These are phyloP conservation scores for Trichoderma koningii DNA, from an alignment of 2,329 filamentous ascomycete species.

Conservation along the genomic window DNA sequence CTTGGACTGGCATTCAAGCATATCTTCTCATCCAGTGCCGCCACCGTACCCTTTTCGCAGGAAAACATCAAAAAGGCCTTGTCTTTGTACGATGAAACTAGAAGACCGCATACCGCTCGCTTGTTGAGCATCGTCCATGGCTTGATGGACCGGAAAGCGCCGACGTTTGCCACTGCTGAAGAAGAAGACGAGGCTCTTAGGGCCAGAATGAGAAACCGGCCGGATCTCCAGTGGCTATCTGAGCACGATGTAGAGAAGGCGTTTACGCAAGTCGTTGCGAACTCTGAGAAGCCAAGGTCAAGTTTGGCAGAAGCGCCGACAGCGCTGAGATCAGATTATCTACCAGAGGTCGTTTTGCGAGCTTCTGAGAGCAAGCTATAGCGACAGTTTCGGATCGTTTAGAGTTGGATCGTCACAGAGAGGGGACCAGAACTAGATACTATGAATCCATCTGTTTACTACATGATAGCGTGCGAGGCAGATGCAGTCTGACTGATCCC, in stretches of 20 bases:
- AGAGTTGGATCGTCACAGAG: too few species aligned
- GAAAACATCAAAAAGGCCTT: constrained; percentile 11
- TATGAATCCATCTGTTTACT: too few species aligned
- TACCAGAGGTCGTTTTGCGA: background rate
- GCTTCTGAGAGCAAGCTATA: constrained; percentile 6
- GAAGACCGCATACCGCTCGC: constrained; percentile 27
- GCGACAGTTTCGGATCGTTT: background rate
- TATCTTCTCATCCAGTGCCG: background rate
- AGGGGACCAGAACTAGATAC: too few species aligned
- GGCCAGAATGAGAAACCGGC: constrained; percentile 23
- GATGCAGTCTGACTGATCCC: too few species aligned
- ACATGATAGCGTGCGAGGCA: too few species aligned
- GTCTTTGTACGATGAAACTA: constrained; percentile 26
- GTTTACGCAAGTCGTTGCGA: background rate
- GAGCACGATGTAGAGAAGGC: constrained; percentile 29
- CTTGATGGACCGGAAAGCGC: constrained; percentile 8
- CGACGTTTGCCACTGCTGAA: constrained; percentile 10
- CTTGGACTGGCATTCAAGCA: constrained; percentile 18
- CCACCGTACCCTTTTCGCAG: background rate
- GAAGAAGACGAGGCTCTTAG: constrained; percentile 25
- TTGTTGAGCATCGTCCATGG: constrained; percentile 26
- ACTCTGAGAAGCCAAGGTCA: background rate
- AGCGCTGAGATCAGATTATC: background rate
- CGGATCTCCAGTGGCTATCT: constrained; percentile 29
- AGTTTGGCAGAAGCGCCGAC: too few species aligned